Percentiles rank a stretch among this genome's conserved stretches.
Evolutionary conservation across 2,329 filamentous ascomycete genomes (phyloP).

Genomic region (Colletotrichum sp.): DNA sequence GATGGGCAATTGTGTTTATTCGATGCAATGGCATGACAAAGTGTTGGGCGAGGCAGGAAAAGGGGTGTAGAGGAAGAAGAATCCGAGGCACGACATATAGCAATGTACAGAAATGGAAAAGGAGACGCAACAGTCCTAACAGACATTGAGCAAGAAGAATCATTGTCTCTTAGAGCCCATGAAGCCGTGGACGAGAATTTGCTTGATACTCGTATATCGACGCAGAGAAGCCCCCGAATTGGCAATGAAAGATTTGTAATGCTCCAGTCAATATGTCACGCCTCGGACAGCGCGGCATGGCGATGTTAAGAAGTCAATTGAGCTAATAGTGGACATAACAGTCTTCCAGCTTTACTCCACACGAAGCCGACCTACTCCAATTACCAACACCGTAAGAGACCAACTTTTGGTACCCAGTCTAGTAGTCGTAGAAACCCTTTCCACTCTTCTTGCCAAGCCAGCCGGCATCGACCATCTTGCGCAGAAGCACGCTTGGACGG

Average conservation of each 20-base stretch:
- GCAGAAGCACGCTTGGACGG: conserved; percentile 82
- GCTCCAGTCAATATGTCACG: background rate
- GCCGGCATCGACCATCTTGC: conserved; percentile 97
- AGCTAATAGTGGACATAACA: background rate
- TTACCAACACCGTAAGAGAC: background rate
- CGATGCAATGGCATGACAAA: background rate
- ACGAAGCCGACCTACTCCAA: background rate
- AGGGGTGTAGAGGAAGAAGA: background rate
- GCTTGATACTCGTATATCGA: background rate
- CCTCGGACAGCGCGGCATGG: background rate
- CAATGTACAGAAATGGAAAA: too few relatives aligned
- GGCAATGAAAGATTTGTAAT: background rate
- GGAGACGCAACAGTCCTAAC: fast-evolving
- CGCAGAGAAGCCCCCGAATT: background rate
- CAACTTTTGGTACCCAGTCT: conserved; percentile 22
- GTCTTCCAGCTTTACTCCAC: background rate
- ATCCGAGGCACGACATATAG: too few relatives aligned
- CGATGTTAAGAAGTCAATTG: background rate
- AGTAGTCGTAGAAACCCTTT: conserved; percentile 95
- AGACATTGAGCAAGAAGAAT: background rate
- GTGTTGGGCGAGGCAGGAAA: background rate
- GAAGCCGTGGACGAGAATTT: background rate
- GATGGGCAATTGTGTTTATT: background rate
- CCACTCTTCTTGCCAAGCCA: conserved; percentile 98
- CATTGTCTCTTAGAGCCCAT: background rate